Conservation (phyloP, 2,329 filamentous ascomycete genomes). For the Pyrenochaeta sp. region DNA sequence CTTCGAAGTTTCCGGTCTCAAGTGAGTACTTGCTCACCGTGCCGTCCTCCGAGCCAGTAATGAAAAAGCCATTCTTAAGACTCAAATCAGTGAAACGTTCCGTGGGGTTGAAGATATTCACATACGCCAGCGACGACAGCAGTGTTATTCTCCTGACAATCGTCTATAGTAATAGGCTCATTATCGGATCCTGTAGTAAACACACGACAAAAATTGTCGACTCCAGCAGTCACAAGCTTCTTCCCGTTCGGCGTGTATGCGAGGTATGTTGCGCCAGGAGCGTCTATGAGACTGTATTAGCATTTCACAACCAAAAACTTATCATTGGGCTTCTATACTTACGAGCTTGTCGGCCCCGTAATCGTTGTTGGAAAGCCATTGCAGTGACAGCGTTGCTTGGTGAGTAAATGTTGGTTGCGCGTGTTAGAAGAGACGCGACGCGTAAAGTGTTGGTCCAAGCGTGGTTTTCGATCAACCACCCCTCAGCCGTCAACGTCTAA, state of each 20-base stretch:
- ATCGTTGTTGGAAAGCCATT: slow-evolving; percentile 22
- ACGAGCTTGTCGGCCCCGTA: slow-evolving; percentile 45
- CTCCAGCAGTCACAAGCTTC: slow-evolving; percentile 87
- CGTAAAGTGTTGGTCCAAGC: slow-evolving; percentile 6
- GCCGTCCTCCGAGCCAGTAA: slow-evolving; percentile 91
- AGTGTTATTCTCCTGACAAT: slow-evolving; percentile 85
- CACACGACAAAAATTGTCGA: slow-evolving; percentile 91
- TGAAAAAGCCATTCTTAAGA: slow-evolving; percentile 79
- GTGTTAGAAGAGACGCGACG: slow-evolving; percentile 5
- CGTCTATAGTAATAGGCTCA: slow-evolving; percentile 90
- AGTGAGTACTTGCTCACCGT: slow-evolving; percentile 95
- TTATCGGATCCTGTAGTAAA: slow-evolving; percentile 92
- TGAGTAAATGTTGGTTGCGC: not conserved
- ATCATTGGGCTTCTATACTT: slow-evolving; percentile 14
- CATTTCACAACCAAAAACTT: no score
- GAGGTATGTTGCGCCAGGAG: slow-evolving; percentile 84
- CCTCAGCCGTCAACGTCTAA: no score
- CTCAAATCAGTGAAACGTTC: slow-evolving; percentile 20
- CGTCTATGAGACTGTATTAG: slow-evolving; percentile 63
- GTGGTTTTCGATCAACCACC: no score
- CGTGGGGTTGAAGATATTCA: slow-evolving; percentile 4
- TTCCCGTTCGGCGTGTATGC: slow-evolving; percentile 89
- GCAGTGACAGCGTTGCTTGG: slow-evolving; percentile 8
- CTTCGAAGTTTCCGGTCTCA: slow-evolving; percentile 74
- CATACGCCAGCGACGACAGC: slow-evolving; percentile 74